These are phyloP conservation scores for Kokia cookei DNA, from an alignment of 441 rosid species.

Conservation along the genomic window DNA sequence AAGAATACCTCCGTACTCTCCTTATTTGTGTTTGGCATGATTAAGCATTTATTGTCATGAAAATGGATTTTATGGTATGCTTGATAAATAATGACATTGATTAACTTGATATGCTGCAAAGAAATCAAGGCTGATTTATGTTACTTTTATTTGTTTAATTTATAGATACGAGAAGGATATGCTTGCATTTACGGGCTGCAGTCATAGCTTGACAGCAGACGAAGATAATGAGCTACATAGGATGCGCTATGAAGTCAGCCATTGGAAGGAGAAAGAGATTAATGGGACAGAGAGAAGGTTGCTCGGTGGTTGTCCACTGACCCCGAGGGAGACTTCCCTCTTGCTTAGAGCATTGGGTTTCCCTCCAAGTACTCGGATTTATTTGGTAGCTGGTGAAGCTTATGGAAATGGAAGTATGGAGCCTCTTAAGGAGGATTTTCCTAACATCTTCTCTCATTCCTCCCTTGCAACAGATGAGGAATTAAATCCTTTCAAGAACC, in stretches of 20 bases:
- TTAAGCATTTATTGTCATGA: background rate
- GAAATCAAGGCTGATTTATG: background rate
- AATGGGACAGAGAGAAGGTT: constrained; percentile 91
- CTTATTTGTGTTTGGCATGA: background rate
- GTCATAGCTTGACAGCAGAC: constrained; percentile 69
- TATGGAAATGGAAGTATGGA: constrained; percentile 85
- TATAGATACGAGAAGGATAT: constrained; percentile 91
- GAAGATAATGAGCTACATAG: constrained; percentile 71
- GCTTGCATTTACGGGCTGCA: constrained; percentile 96
- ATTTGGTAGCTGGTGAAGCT: constrained; percentile 89
- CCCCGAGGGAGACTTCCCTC: constrained; percentile 89
- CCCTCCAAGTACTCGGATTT: constrained; percentile 64
- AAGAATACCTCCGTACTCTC: background rate
- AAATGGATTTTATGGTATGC: background rate
- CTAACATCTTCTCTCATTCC: constrained; percentile 79
- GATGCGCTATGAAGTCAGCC: constrained; percentile 81
- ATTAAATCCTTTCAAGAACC: constrained; percentile 65
- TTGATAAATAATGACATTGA: background rate
- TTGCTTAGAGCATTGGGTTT: constrained; percentile 77
- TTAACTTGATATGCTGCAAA: background rate
- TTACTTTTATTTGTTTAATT: constrained; percentile 1
- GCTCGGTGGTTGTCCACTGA: constrained; percentile 85
- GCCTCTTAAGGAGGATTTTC: constrained; percentile 59
- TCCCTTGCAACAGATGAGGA: constrained; percentile 67
- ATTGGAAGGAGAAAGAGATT: constrained; percentile 96